These are phyloP conservation scores for Aureobasidium subglaciale DNA, from an alignment of 2,329 filamentous ascomycete species.

Conservation along the genomic window DNA sequence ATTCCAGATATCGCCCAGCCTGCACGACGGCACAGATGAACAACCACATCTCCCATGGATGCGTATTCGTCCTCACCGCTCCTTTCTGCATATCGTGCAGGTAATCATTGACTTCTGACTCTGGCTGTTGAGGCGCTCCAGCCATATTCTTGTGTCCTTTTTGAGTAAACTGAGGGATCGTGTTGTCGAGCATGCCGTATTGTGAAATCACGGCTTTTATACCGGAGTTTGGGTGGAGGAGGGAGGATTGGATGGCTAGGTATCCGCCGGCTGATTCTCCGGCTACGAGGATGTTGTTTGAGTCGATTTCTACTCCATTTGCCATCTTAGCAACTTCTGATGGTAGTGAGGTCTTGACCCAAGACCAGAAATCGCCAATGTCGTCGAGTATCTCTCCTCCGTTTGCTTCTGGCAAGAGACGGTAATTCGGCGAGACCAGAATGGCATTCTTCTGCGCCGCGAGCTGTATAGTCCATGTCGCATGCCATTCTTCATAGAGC, in stretches of 20 bases:
- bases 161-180: slow-evolving; percentile 18
- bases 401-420: slow-evolving; percentile 44
- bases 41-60: slow-evolving; percentile 16
- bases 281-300: slow-evolving; percentile 24
- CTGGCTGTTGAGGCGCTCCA: slow-evolving; percentile 12
- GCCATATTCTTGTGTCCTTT: slow-evolving; percentile 13
- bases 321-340: slow-evolving; percentile 16
- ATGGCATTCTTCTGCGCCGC: slow-evolving; percentile 37
- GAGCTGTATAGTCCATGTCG: slow-evolving; percentile 32
- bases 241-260: slow-evolving; percentile 29
- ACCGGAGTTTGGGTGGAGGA: neutral
- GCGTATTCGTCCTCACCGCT: slow-evolving; percentile 13
- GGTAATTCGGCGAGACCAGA: slow-evolving; percentile 43
- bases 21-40: slow-evolving; percentile 19
- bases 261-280: slow-evolving; percentile 36
- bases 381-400: slow-evolving; percentile 43
- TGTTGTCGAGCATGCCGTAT: slow-evolving; percentile 30
- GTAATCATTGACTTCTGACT: slow-evolving; percentile 11
- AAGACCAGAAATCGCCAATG: slow-evolving; percentile 42
- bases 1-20: slow-evolving; percentile 16
- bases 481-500: slow-evolving; percentile 10
- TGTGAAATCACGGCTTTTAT: slow-evolving; percentile 27
- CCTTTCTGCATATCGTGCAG: slow-evolving; percentile 14
- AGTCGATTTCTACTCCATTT: slow-evolving; percentile 21
- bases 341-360: slow-evolving; percentile 27